Base-by-base conservation (phyloP, 176 grass and related monocot species). In the Rhynchospora pubera region DNA sequence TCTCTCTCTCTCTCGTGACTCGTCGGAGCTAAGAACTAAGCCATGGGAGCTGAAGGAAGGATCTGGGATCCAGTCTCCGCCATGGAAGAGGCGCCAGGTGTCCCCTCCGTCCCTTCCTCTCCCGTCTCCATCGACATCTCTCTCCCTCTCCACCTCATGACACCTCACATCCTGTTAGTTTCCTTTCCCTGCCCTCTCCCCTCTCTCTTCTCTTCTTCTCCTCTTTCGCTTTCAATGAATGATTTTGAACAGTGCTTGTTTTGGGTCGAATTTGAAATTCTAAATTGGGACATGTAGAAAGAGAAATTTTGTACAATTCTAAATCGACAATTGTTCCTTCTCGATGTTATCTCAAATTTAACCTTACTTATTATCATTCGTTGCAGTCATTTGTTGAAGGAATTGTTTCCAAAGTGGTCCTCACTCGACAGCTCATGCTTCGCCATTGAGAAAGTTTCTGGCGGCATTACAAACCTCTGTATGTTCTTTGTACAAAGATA, bases 381-480 rank as follows among this genome's bases (percentile, higher is more conserved):
- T 86, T 80, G 81, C 91, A 99, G 96, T 86, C 50, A 46, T 68
- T 79, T 99, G 47, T 93, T 93, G 89, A 93, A 95, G 86, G 84
- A 85, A 47, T 78, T 91, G 82, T 84, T 99, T 59, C 62, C 42
- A 69, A 91, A 84, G 45, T 93, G 91, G 92, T 78, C 65, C 0
- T 82, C 82, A 26, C 60, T 93, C 73, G 91, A 93, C 77, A 83
- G 69, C 86, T 95, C 96, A 26, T 84, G 84, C 82, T 93, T 99
- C 84, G 88, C 83, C 0, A 90, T 90, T 59, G 87, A 93, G 32
- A 99, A 81, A 0, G 91, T 99, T 84, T 99, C 96, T 22, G 92
- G 96, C 9, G 96, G 96, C 79, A 95, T 99, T 79, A 99, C 93
- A 34, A 99, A 99, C 88, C 82, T 93, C 5, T 86, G 96, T 99